Base-by-base conservation (phyloP, 106 monocot species). In the Apostasia shenzhenica region DNA sequence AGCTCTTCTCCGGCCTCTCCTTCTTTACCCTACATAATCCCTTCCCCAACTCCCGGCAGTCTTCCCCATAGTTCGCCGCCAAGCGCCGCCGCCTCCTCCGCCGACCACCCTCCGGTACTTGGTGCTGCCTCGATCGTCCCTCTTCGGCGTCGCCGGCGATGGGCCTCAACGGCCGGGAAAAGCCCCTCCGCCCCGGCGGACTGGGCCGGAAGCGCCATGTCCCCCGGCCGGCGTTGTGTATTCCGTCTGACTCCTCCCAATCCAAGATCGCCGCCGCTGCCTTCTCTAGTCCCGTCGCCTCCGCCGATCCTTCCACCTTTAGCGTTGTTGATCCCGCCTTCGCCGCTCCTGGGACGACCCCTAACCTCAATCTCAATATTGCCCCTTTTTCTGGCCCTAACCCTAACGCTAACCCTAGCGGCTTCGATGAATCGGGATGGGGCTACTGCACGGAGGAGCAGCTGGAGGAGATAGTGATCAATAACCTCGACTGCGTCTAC, bases 361-460 rank as follows among this genome's bases (percentile, higher is more conserved):
- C 59, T 26, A 75, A 12, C 60, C 44, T 37, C 41, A 67, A 60
- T 8, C 58, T 59, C n/a, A 80, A 43, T 56, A 48, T 62, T 2
- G 58, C n/a, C 67, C 41, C 72, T 50, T 8, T 41, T 41, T 45
- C 46, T 10, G 52, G 54, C 50, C 53, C 54, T 38, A 54, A 43
- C 67, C 14, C 70, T 53, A 70, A 49, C 44, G 59, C 61, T 59
- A 66, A 51, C 48, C 68, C 61, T 73, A 69, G 39, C 42, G 54
- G 45, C 45, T 66, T 54, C 45, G 79, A 73, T 44, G 81, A 68
- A 11, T 55, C 75, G 38, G 85, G 78, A 0, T 90, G 83, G 80
- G 86, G 87, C 11, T 86, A 87, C 85, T 91, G 85, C 79, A 89
- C 88, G 45, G 95, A 92, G 82, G 84, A 91, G 63, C 86, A 97